Conservation (phyloP, 306 rosid genomes). For the Acmispon strigosus region DNA sequence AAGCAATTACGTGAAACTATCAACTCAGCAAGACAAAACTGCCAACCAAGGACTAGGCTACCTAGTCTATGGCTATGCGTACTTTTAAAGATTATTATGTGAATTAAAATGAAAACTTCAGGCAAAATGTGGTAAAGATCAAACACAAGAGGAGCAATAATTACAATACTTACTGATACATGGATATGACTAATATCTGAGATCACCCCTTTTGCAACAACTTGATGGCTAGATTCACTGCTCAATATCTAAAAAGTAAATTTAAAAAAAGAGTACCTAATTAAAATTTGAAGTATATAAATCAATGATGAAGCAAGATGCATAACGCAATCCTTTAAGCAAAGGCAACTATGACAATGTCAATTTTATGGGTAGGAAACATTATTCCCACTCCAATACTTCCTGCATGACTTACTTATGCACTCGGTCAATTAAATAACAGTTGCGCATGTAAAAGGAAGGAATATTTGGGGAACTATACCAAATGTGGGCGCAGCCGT, state of each 20-base stretch:
- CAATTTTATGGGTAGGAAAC: conserved; percentile 14
- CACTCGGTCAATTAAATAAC: background rate
- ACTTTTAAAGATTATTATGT: background rate
- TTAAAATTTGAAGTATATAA: background rate
- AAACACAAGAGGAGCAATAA: conserved; percentile 16
- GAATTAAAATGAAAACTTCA: conserved; percentile 5
- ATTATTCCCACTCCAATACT: background rate
- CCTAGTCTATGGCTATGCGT: background rate
- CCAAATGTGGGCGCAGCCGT: too few relatives aligned
- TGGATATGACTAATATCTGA: conserved; percentile 54
- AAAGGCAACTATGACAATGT: background rate
- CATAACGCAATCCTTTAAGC: background rate
- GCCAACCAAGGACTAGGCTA: conserved; percentile 5
- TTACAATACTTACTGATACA: conserved; percentile 60
- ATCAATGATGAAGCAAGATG: background rate
- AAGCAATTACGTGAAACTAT: conserved; percentile 7
- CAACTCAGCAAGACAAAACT: background rate
- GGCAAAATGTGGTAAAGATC: background rate
- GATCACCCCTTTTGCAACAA: conserved; percentile 73
- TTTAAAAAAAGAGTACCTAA: background rate
- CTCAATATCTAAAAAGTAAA: conserved; percentile 60
- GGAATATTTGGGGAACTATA: background rate
- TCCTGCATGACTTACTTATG: background rate
- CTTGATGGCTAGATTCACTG: conserved; percentile 51
- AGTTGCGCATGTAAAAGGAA: too few relatives aligned